These are phyloP conservation scores for Colletotrichum sp. DNA, from an alignment of 2,329 filamentous ascomycete species.

Conservation along the genomic window DNA sequence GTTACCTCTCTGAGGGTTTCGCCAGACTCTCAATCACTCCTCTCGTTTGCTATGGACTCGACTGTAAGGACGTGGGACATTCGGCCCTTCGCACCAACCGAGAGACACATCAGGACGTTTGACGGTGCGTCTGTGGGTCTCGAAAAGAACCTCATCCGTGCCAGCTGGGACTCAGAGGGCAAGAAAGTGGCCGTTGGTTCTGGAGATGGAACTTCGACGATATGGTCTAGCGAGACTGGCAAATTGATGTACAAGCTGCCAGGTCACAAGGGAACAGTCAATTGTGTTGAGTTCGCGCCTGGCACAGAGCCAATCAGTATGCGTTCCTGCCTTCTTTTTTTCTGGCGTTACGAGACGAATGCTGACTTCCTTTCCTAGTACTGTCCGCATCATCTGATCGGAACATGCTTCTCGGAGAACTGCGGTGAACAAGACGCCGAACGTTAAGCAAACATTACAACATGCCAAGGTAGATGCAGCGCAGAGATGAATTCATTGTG, in stretches of 20 bases:
- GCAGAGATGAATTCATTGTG: not conserved
- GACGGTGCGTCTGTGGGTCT: constrained; percentile 88
- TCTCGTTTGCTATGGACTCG: constrained; percentile 93
- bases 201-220: constrained; percentile 86
- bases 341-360: not conserved
- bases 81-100: constrained; percentile 87
- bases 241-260: constrained; percentile 95
- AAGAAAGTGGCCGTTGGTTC: constrained; percentile 89
- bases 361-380: constrained; percentile 62
- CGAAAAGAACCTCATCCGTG: constrained; percentile 90
- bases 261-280: constrained; percentile 93
- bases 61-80: constrained; percentile 97
- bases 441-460: not conserved
- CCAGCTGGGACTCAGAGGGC: constrained; percentile 87
- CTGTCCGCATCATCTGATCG: constrained; percentile 90
- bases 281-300: constrained; percentile 91
- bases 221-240: constrained; percentile 89
- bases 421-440: constrained; percentile 39
- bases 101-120: constrained; percentile 85
- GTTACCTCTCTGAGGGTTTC: constrained; percentile 91
- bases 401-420: constrained; percentile 76
- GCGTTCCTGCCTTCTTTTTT: constrained; percentile 40
- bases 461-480: not conserved
- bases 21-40: constrained; percentile 86
- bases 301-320: constrained; percentile 85